Conservation (phyloP, 1,139 yeast species). For the Meyerozyma carpophila region DNA sequence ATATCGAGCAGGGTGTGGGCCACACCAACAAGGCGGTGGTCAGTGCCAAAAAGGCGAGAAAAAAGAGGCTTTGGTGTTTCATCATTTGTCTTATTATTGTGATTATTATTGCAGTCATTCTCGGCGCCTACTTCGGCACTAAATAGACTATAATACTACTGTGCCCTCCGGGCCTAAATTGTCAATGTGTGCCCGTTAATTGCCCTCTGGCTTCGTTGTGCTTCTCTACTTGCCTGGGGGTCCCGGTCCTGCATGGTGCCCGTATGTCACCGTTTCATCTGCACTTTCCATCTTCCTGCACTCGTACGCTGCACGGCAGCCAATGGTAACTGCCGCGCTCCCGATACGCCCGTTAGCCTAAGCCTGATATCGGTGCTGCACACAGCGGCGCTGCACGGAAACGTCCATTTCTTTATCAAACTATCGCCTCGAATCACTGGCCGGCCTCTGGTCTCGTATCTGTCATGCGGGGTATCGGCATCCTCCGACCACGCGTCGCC, state of each 20-base stretch:
- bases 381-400: too few relatives aligned
- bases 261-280: too few relatives aligned
- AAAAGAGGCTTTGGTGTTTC: slow-evolving; percentile 85
- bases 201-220: background rate
- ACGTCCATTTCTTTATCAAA: background rate
- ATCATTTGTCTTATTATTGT: slow-evolving; percentile 57
- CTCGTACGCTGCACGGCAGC: too few relatives aligned
- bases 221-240: too few relatives aligned
- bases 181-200: background rate
- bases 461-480: background rate
- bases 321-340: too few relatives aligned
- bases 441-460: background rate
- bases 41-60: slow-evolving; percentile 87
- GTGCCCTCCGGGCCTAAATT: background rate
- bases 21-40: slow-evolving; percentile 89
- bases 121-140: slow-evolving; percentile 43
- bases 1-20: slow-evolving; percentile 91
- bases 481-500: background rate
- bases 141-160: slow-evolving; percentile 7
- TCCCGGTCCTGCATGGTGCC: too few relatives aligned
- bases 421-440: background rate
- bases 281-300: too few relatives aligned
- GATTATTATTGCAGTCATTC: slow-evolving; percentile 63
- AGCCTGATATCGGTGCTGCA: too few relatives aligned
- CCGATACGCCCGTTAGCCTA: too few relatives aligned